Base-by-base conservation (phyloP, 2,329 filamentous ascomycete species). In the Alternaria postmessia region DNA sequence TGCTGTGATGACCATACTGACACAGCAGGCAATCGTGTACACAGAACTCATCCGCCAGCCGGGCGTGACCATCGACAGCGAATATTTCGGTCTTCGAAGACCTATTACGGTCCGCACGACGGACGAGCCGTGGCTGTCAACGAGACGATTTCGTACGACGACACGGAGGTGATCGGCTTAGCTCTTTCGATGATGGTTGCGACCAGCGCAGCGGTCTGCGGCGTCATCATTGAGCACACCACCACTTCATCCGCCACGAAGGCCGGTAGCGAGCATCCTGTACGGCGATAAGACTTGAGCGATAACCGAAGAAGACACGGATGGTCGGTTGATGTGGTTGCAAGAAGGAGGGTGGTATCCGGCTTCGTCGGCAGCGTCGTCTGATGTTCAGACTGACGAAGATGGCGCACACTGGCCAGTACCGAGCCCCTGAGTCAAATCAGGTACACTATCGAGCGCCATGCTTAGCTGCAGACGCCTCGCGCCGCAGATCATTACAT, bases 321-420 rank as follows among this genome's bases (percentile, higher is more conserved):
- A 16, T 14, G 3, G 12, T 26, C 20, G 14, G 32, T 49, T 3
- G 46, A 16, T 20, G 26, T 34, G 46, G 16, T 20, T 24, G 4
- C 32, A 36, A 30, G 14, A 36, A 49, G 30, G 30, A 24, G 30
- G 30, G 22, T 32, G 22, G 22, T 32, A 16, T 49, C 30, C 46
- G 22, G 20, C 20, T 4, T 12, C 18, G 12, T 24, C 32, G 46
- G 22, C 46, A 7, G 30, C 30, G 32, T 49, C 30, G 30, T 49
- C 30, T 49, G 32, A 36, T 36, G 32, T 36, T 49, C 30, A 36
- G 32, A 24, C 46, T 49, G 46, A 49, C 46, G 46, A 49, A 26
- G 32, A 1, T 7, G 46, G 46, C 46, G 46, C 46, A 12, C 14
- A 49, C 32, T 49, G 38, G 46, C 20, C 30, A 7, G 14, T 36